Base-by-base conservation (phyloP, 2,329 filamentous ascomycete genomes). In the Colletotrichum sp. region DNA sequence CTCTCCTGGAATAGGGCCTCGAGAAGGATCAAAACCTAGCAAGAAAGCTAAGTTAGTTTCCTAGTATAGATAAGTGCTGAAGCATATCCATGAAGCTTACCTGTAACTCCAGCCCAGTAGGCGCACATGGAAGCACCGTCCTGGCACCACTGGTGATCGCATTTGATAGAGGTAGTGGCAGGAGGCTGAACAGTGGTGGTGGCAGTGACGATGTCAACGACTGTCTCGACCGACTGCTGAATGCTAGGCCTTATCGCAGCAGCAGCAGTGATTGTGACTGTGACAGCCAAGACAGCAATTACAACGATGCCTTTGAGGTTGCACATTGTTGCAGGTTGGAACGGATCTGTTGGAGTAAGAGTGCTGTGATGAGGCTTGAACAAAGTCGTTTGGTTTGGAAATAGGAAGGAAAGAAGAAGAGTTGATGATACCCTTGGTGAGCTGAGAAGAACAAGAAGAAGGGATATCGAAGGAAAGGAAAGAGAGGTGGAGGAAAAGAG, bases 1-100 rank as follows among this genome's bases (percentile, higher is more conserved):
- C 78, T 86, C 85, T 12, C 82, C 82, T 4, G 82, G 80, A 2
- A 81, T 72, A 6, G 80, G 79, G 8, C 81, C 81, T 4, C 69
- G 76, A 26, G 76, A 78, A 44, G 80, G 73, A 16, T 83, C 81
- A 75, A 77, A 83, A 18, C 79, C 78, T 49, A 10, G 18, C 39
- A 49, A 3, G 18, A n/a, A n/a, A 49, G 5, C 18, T 18, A 49
- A 49, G 5, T 49, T n/a, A 49, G 10, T 6, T 36, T 8, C 34
- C 34, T 8, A 36, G 34, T n/a, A 12, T 2, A n/a, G 39, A 49
- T n/a, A 12, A 49, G 9, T 12, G 39, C 39, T 12, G 39, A 4
- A 49, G 39, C 39, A 49, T 49, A n/a, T n/a, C 9, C 39, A 49
- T 49, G 9, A 49, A 49, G 0, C 39, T n/a, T n/a, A n/a, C 44